phyloP scores from a whole-genome alignment of 2,329 filamentous ascomycete species.

The Talaromyces sp. region DNA sequence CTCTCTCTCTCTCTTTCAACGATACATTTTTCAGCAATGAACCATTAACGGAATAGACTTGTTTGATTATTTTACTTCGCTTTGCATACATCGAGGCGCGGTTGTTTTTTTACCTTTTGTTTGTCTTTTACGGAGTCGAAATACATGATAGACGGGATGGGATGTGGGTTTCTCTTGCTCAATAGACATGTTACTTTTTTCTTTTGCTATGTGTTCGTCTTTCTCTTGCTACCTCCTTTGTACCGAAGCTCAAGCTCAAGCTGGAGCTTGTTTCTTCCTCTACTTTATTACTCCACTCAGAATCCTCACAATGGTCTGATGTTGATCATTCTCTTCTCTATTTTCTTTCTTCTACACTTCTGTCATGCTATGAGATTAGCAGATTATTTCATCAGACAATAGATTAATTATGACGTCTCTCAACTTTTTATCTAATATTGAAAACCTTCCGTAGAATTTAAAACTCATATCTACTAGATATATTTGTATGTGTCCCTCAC shows the following conservation, averaged over 20 bases:
- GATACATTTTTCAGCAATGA: conserved; percentile 8
- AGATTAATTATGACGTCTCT: not conserved
- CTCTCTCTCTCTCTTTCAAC: not conserved
- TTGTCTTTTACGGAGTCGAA: conserved; percentile 4
- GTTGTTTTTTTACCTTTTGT: not conserved
- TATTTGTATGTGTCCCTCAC: not conserved
- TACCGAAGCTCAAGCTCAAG: not conserved
- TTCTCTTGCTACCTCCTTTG: not conserved
- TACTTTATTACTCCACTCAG: not conserved
- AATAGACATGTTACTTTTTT: conserved; percentile 1
- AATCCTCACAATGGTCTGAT: not conserved
- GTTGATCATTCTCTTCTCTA: conserved; percentile 8
- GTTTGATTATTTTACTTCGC: conserved; percentile 8
- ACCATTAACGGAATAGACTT: conserved; percentile 14
- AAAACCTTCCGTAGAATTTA: not conserved
- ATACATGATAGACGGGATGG: conserved; percentile 10
- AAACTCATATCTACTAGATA: too few species aligned
- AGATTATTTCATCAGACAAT: not conserved
- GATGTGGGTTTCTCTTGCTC: not conserved
- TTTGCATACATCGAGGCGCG: conserved; percentile 9
- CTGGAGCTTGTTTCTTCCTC: not conserved
- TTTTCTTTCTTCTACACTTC: not conserved
- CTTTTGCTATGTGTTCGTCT: not conserved
- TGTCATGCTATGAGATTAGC: not conserved
- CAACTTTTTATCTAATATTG: not conserved